Evolutionary conservation across 2,329 filamentous ascomycete species (phyloP), one percentile per base, ranked within the genome.

Genomic region (Gnomoniopsis sp.): DNA sequence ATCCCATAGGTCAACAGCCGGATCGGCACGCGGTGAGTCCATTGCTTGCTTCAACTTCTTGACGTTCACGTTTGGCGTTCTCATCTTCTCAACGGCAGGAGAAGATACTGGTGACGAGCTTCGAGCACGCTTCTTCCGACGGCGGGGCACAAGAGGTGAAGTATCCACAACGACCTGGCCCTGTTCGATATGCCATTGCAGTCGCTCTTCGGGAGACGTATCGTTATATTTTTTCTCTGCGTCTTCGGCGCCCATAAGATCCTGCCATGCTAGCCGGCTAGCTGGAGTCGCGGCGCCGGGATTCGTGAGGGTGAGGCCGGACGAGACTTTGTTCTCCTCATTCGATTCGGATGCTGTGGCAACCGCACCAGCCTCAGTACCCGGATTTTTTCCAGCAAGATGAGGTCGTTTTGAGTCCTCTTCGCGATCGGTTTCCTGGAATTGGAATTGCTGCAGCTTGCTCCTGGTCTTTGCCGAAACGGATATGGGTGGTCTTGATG

Each of bases 1-100:
- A 65, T 89, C 89, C 90, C 90, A 93, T 2, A 93, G 73, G 63
- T 93, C 88, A 34, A 88, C 73, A 2, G 88, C 88, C 41, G 90
- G 88, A 66, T 93, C 89, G 34, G 86, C 81, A 63, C 88, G 84
- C 14, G 87, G 87, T 1, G 88, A 88, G 64, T 82, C 86, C 47
- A 90, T 72, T 0, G 83, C 77, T 55, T 81, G 77, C 43, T 82
- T 80, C 46, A 88, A 72, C 62, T 80, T 79, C 66, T 84, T 81
- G 43, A 87, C 73, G 65, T 89, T 84, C 61, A 87, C 75, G 0
- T 79, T 67, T 7, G 78, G 76, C 1, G 75, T 74, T 26, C 70
- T 72, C 6, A 72, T 65, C 53, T 75, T 79, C 15, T 81, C 74
- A 17, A 72, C 61, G 49, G 81, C 79, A 1, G 90, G 88, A 1